Evolutionary conservation across 2,329 filamentous ascomycete genomes (phyloP).

Genomic region (Arthrobotrys sinensis): DNA sequence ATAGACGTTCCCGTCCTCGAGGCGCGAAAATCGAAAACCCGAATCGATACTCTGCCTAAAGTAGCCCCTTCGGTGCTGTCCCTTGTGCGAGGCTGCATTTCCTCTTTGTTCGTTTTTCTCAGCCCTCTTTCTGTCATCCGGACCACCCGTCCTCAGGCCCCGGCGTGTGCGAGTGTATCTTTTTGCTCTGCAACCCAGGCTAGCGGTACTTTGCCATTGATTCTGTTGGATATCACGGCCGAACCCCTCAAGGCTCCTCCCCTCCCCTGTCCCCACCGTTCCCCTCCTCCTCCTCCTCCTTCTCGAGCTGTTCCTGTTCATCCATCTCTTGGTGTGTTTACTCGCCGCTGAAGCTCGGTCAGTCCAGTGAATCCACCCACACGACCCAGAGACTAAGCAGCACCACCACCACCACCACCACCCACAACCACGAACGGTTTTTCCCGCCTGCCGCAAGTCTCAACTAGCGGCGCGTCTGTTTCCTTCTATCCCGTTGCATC

Average conservation of each 20-base stretch:
- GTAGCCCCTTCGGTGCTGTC: slow-evolving; percentile 20
- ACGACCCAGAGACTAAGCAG: slow-evolving; percentile 23
- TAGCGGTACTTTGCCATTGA: slow-evolving; percentile 29
- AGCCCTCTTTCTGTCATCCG: slow-evolving; percentile 61
- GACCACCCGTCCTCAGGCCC: slow-evolving; percentile 47
- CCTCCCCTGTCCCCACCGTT: slow-evolving; percentile 18
- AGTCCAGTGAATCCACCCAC: slow-evolving; percentile 51
- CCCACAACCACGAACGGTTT: slow-evolving; percentile 35
- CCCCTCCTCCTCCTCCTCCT: slow-evolving; percentile 23
- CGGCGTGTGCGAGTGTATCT: slow-evolving; percentile 45
- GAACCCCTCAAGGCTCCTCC: slow-evolving; percentile 45
- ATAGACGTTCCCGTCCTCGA: slow-evolving; percentile 18
- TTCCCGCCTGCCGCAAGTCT: slow-evolving; percentile 43
- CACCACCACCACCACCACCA: slow-evolving; percentile 14
- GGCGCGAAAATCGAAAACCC: slow-evolving; percentile 1
- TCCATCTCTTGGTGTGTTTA: slow-evolving; percentile 43
- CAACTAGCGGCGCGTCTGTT: slow-evolving; percentile 57
- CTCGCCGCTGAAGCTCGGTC: slow-evolving; percentile 60
- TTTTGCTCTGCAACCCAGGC: slow-evolving; percentile 15
- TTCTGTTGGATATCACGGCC: slow-evolving; percentile 45
- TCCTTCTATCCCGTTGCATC: slow-evolving; percentile 18
- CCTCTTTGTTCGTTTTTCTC: slow-evolving; percentile 31
- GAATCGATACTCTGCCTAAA: slow-evolving; percentile 21
- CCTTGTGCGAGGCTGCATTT: slow-evolving; percentile 50
- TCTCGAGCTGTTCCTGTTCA: slow-evolving; percentile 7